Evolutionary conservation across 1,284 basidiomycete genomes (phyloP), one percentile per base, ranked within the genome.

Genomic region (Agroathelia rolfsii): DNA sequence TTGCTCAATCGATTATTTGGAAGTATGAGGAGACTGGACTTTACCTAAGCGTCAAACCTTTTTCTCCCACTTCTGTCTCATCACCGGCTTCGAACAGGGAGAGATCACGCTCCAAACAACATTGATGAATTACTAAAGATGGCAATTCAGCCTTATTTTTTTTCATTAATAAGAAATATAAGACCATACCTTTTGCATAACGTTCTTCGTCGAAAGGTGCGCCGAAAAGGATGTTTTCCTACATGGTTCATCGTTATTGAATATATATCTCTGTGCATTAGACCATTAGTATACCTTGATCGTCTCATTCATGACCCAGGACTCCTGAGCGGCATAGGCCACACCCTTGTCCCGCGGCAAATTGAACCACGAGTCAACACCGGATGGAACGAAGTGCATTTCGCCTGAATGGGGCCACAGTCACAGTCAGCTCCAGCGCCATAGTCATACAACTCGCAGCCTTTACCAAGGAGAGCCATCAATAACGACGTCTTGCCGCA

Each of bases 41-140:
- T 25, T 17, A 15, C 28, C 37, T 36, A 15, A 30, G 26, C 51
- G 67, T 31, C 53, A 81, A 79, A 18, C 82, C 82, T 29, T 80
- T 77, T 59, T 92, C 87, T 16, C 87, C 88, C 37, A 92, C 89
- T 53, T 93, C 86, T 0, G 90, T 86, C 50, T 87, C 75, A 47
- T 97, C 93, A 3, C 92, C 89, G 49, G 95, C 92, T 55, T 96
- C 93, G 16, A 97, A 65, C 35, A 97, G 92, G 36, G 80, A 71
- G 27, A 97, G 66, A 52, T 98, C 94, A 24, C 11, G 15, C 14
- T 30, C 25, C 19, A 20, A 7, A 14, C 36, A 12, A 32, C 13
- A 12, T 18, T 28, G 2, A 15, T 19, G 13, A 21, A 35, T 9
- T 34, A 49, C 55, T 44, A 52, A n/a, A n/a, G n/a, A n/a, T n/a